Evolutionary conservation across 1,284 basidiomycete species (phyloP).

Genomic region (Moesziomyces sp.): DNA sequence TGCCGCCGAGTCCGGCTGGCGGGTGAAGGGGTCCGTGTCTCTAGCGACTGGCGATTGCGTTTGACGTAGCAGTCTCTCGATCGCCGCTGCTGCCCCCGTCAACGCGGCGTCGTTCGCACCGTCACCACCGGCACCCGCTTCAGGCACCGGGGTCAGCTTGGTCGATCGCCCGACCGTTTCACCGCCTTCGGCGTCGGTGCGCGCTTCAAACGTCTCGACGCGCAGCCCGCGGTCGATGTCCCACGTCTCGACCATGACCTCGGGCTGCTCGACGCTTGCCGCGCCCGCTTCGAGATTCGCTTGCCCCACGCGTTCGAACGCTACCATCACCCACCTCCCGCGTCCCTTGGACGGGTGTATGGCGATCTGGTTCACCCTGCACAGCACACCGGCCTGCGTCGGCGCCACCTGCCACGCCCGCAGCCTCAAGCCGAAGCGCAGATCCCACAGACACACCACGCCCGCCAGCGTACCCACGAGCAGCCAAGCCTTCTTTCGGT

Average conservation of each 20-base stretch:
- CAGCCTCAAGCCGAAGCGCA: slow-evolving; percentile 88
- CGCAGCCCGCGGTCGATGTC: slow-evolving; percentile 67
- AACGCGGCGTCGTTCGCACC: slow-evolving; percentile 21
- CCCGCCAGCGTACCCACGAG: slow-evolving; percentile 87
- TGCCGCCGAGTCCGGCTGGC: background rate
- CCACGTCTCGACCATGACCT: slow-evolving; percentile 61
- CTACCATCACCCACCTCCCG: slow-evolving; percentile 88
- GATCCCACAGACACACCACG: slow-evolving; percentile 88
- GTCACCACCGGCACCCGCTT: slow-evolving; percentile 8
- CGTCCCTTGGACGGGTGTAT: slow-evolving; percentile 81
- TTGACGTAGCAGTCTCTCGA: slow-evolving; percentile 51
- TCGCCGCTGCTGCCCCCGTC: slow-evolving; percentile 51
- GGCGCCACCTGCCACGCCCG: slow-evolving; percentile 81
- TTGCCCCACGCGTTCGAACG: slow-evolving; percentile 71
- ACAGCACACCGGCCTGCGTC: slow-evolving; percentile 8
- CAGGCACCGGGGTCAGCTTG: slow-evolving; percentile 15
- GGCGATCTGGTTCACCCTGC: slow-evolving; percentile 77
- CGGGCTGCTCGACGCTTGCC: slow-evolving; percentile 6
- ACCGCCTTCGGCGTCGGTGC: slow-evolving; percentile 3
- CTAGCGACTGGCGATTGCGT: slow-evolving; percentile 11
- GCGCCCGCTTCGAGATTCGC: background rate
- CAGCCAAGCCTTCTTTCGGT: slow-evolving; percentile 81
- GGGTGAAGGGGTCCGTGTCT: slow-evolving; percentile 10
- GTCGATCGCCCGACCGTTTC: slow-evolving; percentile 6
- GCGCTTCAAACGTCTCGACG: slow-evolving; percentile 61